phyloP scores from a whole-genome alignment of 2,329 filamentous ascomycete genomes.

The Myotisia sp. region DNA sequence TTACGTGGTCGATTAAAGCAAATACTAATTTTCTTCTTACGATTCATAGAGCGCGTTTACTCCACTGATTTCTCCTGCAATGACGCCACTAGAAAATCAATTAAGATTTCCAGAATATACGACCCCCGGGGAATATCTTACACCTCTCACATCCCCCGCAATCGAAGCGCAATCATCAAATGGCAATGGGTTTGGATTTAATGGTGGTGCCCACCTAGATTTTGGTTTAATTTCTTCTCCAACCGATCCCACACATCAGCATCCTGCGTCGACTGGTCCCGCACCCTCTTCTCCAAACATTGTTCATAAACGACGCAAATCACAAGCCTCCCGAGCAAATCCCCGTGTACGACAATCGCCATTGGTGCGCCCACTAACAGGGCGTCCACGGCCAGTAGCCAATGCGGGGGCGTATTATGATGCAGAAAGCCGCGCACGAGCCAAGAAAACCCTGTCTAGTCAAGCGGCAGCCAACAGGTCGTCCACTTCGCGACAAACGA shows the following conservation, averaged over 20 bases:
- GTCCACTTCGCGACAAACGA: constrained; percentile 18
- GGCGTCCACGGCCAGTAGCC: constrained; percentile 22
- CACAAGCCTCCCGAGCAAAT: constrained; percentile 21
- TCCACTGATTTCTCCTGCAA: constrained; percentile 36
- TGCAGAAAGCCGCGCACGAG: constrained; percentile 1
- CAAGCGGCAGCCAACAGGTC: constrained; percentile 8
- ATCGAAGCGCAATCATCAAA: constrained; percentile 33
- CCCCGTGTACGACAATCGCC: constrained; percentile 31
- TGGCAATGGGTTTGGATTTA: constrained; percentile 23
- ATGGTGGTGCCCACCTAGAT: constrained; percentile 24
- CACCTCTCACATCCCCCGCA: constrained; percentile 37
- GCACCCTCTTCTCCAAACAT: constrained; percentile 22
- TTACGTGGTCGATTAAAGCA: too few relatives aligned
- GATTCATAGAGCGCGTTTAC: constrained; percentile 38
- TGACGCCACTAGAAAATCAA: constrained; percentile 36
- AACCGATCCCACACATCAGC: constrained; percentile 23
- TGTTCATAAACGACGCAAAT: constrained; percentile 27
- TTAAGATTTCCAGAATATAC: constrained; percentile 35
- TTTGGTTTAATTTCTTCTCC: constrained; percentile 30
- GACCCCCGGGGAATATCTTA: constrained; percentile 36
- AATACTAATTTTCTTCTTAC: too few relatives aligned
- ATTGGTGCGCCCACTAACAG: constrained; percentile 27
- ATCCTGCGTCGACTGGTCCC: constrained; percentile 19
- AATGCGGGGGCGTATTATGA: too few relatives aligned
- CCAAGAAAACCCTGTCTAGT: constrained; percentile 11